phyloP scores from a whole-genome alignment of 2,329 filamentous ascomycete species.

The Graphiopsis chlorocephala region DNA sequence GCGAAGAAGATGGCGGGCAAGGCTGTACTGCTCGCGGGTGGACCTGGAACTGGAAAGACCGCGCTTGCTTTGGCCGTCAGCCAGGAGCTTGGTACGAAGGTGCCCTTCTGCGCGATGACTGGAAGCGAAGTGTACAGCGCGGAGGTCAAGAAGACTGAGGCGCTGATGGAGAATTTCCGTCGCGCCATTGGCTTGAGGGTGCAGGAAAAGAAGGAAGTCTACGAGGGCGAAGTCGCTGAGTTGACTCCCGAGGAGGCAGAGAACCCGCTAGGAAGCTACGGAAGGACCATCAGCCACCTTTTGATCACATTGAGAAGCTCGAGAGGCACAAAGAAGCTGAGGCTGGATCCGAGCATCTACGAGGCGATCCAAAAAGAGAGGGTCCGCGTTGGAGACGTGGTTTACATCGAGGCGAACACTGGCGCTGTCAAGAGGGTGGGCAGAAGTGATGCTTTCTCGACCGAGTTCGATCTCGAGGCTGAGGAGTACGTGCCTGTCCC shows the following conservation, averaged over 20 bases:
- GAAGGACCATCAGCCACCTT: slow-evolving; percentile 94
- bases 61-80: slow-evolving; percentile 92
- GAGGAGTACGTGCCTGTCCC: slow-evolving; percentile 99
- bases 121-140: slow-evolving; percentile 97
- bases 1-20: slow-evolving; percentile 97
- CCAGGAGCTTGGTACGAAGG: slow-evolving; percentile 95
- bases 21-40: slow-evolving; percentile 88
- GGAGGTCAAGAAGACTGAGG: slow-evolving; percentile 99
- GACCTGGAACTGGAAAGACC: slow-evolving; percentile 95
- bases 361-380: slow-evolving; percentile 98
- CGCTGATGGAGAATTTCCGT: slow-evolving; percentile 98
- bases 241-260: slow-evolving; percentile 96
- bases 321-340: slow-evolving; percentile 95
- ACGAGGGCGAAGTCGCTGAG: slow-evolving; percentile 97
- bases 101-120: slow-evolving; percentile 96
- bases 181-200: slow-evolving; percentile 94
- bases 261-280: slow-evolving; percentile 94
- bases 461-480: slow-evolving; percentile 96
- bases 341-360: slow-evolving; percentile 96
- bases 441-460: slow-evolving; percentile 92
- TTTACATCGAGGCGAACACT: slow-evolving; percentile 99
- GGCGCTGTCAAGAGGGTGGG: slow-evolving; percentile 97
- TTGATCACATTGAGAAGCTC: slow-evolving; percentile 93
- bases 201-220: slow-evolving; percentile 98
- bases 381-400: slow-evolving; percentile 92